These are phyloP conservation scores for Colletotrichum australisinense DNA, from an alignment of 2,329 filamentous ascomycete species.

Conservation along the genomic window DNA sequence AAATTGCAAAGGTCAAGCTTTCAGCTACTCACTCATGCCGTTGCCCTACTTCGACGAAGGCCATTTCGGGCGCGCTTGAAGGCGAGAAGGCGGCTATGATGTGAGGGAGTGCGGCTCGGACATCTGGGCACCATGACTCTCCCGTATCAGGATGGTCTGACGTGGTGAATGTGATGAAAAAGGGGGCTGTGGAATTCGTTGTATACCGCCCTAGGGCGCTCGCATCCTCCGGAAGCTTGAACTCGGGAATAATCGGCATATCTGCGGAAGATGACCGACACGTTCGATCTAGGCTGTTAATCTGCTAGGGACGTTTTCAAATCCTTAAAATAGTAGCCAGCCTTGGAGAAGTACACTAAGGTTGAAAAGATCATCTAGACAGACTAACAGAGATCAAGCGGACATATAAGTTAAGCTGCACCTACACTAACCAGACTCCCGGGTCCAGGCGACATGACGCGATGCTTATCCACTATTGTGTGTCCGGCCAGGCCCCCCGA, in stretches of 20 bases:
- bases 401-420: not conserved
- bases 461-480: constrained; percentile 13
- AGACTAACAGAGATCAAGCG: not conserved
- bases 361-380: not conserved
- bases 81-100: constrained; percentile 45
- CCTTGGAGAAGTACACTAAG: not conserved
- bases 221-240: not conserved
- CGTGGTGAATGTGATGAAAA: constrained; percentile 51
- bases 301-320: not conserved
- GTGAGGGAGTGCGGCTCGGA: constrained; percentile 48
- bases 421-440: no score
- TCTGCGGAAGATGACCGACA: not conserved
- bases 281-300: not conserved
- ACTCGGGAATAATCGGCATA: constrained; percentile 10
- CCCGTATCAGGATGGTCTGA: constrained; percentile 48
- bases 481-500: not conserved
- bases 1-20: no score
- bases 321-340: not conserved
- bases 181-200: not conserved
- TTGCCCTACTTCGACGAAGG: constrained; percentile 49
- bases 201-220: not conserved
- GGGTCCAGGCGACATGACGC: not conserved
- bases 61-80: constrained; percentile 39
- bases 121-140: constrained; percentile 53
- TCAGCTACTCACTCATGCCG: constrained; percentile 45